Evolutionary conservation across 306 rosid species (phyloP).

Genomic region (Ormosia semicastrata): DNA sequence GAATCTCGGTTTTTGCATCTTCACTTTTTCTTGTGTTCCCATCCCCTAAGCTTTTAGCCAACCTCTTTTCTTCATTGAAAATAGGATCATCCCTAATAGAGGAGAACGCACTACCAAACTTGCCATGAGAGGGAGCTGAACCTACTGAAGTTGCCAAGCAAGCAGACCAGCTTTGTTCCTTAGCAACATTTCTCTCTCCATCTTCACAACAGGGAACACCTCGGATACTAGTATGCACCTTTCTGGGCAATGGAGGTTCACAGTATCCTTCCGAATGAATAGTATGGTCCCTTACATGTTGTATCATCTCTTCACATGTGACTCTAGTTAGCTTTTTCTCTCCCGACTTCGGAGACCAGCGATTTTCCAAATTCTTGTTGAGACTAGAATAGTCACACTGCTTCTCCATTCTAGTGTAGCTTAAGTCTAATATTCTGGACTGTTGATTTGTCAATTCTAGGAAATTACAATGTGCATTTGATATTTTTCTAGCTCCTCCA

Average conservation of each 20-base stretch:
- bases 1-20: slow-evolving; percentile 64
- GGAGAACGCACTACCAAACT: slow-evolving; percentile 17
- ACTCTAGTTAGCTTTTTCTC: slow-evolving; percentile 28
- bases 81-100: slow-evolving; percentile 22
- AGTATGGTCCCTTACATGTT: slow-evolving; percentile 19
- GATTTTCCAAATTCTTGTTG: slow-evolving; percentile 16
- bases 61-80: slow-evolving; percentile 12
- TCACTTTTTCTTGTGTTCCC: slow-evolving; percentile 25
- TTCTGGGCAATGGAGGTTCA: slow-evolving; percentile 24
- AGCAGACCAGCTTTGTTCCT: slow-evolving; percentile 33
- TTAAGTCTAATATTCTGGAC: slow-evolving; percentile 16
- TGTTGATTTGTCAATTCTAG: slow-evolving; percentile 20
- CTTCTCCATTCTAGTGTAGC: slow-evolving; percentile 27
- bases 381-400: slow-evolving; percentile 9
- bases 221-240: not conserved
- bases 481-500: slow-evolving; percentile 31
- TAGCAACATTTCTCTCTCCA: slow-evolving; percentile 5
- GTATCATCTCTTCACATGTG: slow-evolving; percentile 30
- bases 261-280: slow-evolving; percentile 29
- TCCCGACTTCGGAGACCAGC: slow-evolving; percentile 16
- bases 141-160: slow-evolving; percentile 22
- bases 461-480: slow-evolving; percentile 16
- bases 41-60: slow-evolving; percentile 17
- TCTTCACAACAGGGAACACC: slow-evolving; percentile 20
- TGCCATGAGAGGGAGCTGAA: slow-evolving; percentile 26